Base-by-base conservation (phyloP, 306 rosid species). In the Hippophae tibetana region DNA sequence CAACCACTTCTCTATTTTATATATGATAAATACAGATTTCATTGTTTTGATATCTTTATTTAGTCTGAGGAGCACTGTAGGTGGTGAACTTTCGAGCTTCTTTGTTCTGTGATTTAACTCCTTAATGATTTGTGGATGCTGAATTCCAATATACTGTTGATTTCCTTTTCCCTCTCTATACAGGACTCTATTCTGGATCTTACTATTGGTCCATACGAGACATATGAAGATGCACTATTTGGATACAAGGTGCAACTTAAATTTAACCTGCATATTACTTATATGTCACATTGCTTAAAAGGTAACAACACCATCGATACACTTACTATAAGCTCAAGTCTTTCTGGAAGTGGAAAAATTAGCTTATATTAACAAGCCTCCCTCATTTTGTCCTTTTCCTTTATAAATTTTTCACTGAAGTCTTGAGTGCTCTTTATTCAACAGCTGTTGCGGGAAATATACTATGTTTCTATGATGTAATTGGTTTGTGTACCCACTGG, bases 141-240 rank as follows among this genome's bases (percentile, higher is more conserved):
- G 51, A 44, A 25, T 60, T 73, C 43, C 69, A 49, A n/a, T 31
- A 7, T 60, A n/a, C 65, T 69, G 43, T 53, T 69, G 26, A 56
- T 62, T 43, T 12, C 46, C 56, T 66, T 64, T 66, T 23, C n/a
- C 7, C 49, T 6, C 53, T 14, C 7, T 51, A 48, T 67, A n/a
- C 3, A 87, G 98, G 96, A 87, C 81, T 87, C 98, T 43, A 82
- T 83, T 72, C 57, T 92, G 72, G 98, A 92, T 75, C 72, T 85
- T 47, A 92, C 98, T 44, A 92, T 92, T 67, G 98, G 98, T 63
- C 98, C 98, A 45, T 92, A 87, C 42, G 98, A 87, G 77, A 92
- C 95, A 71, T 92, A 92, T 31, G 96, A 92, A 76, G 98, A 92
- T 70, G 59, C 85, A 66, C 60, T 83, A 52, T 92, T 85, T 82